These are phyloP conservation scores for Xylariaceae sp. DNA, from an alignment of 2,329 filamentous ascomycete species.

Conservation along the genomic window DNA sequence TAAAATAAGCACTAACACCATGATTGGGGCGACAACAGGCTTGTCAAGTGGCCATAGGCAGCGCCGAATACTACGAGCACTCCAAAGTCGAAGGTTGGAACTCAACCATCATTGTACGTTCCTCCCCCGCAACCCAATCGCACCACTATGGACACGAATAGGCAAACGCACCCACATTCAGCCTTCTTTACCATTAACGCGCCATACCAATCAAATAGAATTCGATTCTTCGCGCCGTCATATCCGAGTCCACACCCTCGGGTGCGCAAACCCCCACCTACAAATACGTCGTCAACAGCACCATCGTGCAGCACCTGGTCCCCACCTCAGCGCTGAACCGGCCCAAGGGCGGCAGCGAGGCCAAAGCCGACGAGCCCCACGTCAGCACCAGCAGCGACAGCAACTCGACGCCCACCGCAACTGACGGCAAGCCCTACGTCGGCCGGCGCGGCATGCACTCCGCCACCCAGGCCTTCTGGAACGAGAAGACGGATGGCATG, in stretches of 20 bases:
- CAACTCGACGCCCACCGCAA: constrained; percentile 46
- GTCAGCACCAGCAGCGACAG: constrained; percentile 50
- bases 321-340: constrained; percentile 63
- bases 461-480: constrained; percentile 82
- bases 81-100: constrained; percentile 84
- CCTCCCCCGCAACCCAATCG: too few relatives aligned
- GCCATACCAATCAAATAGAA: constrained; percentile 46
- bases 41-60: constrained; percentile 73
- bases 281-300: constrained; percentile 98
- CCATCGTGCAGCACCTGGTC: constrained; percentile 90
- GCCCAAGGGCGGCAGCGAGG: constrained; percentile 47
- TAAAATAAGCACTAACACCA: too few relatives aligned
- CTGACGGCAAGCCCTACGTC: constrained; percentile 65
- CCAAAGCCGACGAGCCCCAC: constrained; percentile 46
- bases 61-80: constrained; percentile 80
- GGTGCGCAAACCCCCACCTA: constrained; percentile 59
- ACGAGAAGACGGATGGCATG: constrained; percentile 85
- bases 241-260: constrained; percentile 65
- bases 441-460: constrained; percentile 89
- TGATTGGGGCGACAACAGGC: constrained; percentile 68
- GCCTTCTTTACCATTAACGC: background rate
- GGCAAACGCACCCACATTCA: background rate
- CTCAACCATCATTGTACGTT: constrained; percentile 80
- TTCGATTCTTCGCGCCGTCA: constrained; percentile 71
- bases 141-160: too few relatives aligned